Percentiles rank a stretch among this genome's conserved stretches.
phyloP scores from a whole-genome alignment of 2,329 filamentous ascomycete genomes.

The Epicoccum nigrum region DNA sequence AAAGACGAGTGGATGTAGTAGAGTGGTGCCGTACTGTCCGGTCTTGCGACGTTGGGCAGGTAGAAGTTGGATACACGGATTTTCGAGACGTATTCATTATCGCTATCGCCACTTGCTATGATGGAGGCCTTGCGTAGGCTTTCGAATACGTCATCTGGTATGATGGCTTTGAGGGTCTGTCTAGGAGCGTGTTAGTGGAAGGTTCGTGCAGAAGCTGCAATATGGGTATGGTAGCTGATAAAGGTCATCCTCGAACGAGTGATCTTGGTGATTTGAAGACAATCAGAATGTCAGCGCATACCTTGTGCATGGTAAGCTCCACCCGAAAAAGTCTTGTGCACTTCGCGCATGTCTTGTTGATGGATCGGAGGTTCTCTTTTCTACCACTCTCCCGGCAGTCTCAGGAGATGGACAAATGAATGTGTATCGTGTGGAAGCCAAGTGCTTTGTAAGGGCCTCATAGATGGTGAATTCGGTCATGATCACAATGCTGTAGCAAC shows the following conservation, averaged over 20 bases:
- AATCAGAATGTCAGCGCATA: neutral
- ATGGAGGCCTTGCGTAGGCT: slow-evolving; percentile 12
- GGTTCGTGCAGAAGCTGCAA: neutral
- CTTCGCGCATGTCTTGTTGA: slow-evolving; percentile 23
- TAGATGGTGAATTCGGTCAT: slow-evolving; percentile 22
- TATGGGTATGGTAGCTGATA: neutral
- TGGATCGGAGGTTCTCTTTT: slow-evolving; percentile 19
- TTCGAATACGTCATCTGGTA: slow-evolving; percentile 23
- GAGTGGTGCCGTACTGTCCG: slow-evolving; percentile 5
- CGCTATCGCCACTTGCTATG: slow-evolving; percentile 5
- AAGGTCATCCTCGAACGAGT: no score
- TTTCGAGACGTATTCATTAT: slow-evolving; percentile 20
- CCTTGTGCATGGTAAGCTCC: slow-evolving; percentile 29
- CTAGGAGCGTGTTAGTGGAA: slow-evolving; percentile 11
- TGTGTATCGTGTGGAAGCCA: slow-evolving; percentile 20
- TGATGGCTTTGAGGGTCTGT: slow-evolving; percentile 18
- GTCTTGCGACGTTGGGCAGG: slow-evolving; percentile 13
- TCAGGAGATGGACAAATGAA: slow-evolving; percentile 33
- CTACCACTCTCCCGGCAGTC: slow-evolving; percentile 26
- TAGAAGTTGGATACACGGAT: slow-evolving; percentile 34
- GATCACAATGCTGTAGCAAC: neutral
- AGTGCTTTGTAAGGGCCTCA: slow-evolving; percentile 20
- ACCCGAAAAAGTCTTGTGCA: slow-evolving; percentile 31
- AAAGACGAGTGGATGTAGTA: slow-evolving; percentile 35
- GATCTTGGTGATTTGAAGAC: neutral